Evolutionary conservation across 2,329 filamentous ascomycete genomes (phyloP).

Genomic region (Colletotrichum spinosum): DNA sequence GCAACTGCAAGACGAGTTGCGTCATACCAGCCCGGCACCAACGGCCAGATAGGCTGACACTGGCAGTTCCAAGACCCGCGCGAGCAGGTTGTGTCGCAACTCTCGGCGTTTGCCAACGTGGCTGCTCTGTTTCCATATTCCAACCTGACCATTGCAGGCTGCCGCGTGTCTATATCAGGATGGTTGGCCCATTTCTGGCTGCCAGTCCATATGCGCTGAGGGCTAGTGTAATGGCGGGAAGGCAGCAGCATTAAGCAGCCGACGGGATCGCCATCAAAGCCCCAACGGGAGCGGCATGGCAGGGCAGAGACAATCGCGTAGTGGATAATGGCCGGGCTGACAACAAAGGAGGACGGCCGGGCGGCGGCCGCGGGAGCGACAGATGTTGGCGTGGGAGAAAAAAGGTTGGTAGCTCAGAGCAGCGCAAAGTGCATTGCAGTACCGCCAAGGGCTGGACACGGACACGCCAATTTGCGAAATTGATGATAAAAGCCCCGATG

Average conservation of each 20-base stretch:
- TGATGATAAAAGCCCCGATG: constrained; percentile 28
- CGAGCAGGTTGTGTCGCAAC: constrained; percentile 5
- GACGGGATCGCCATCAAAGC: constrained; percentile 1
- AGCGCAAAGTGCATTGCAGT: constrained; percentile 28
- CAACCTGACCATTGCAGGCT: constrained; percentile 24
- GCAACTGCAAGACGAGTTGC: constrained; percentile 26
- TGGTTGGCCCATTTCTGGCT: constrained; percentile 1
- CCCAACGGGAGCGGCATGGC: constrained; percentile 17
- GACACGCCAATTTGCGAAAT: constrained; percentile 19
- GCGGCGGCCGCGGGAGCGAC: constrained; percentile 1
- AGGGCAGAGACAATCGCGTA: neutral
- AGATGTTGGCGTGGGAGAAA: neutral
- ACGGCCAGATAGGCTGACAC: constrained; percentile 14
- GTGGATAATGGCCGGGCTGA: neutral
- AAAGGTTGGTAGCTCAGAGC: constrained; percentile 6
- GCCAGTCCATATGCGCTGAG: neutral
- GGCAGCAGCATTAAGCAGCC: neutral
- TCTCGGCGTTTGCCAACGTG: constrained; percentile 5
- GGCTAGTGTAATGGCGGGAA: neutral
- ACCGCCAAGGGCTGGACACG: constrained; percentile 6
- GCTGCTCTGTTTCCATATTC: constrained; percentile 5
- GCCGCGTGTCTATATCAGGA: constrained; percentile 17
- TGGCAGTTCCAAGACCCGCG: constrained; percentile 19
- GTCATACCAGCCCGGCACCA: constrained; percentile 33
- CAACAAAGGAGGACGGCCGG: constrained; percentile 5